phyloP scores from a whole-genome alignment of 495 filamentous ascomycete species.

The Astrothelium subdiscretum region DNA sequence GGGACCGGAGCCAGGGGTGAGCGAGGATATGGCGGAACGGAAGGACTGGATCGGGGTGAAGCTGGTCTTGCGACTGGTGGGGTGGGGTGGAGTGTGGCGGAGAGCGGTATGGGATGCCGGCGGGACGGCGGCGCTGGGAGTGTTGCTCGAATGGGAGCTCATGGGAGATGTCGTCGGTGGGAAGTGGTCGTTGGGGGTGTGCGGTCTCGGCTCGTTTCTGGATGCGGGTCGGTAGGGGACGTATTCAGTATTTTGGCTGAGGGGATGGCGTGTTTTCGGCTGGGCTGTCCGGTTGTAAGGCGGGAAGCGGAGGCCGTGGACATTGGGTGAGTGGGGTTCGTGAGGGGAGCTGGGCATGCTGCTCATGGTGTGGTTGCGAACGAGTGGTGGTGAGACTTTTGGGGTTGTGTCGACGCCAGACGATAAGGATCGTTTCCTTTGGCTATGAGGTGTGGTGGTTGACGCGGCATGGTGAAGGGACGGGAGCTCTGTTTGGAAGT shows the following conservation, averaged over 20 bases:
- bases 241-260: background rate
- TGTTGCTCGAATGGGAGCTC: background rate
- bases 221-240: background rate
- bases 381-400: conserved; percentile 28
- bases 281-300: background rate
- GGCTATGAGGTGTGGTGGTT: background rate
- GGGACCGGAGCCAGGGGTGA: background rate
- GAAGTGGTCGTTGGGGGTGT: background rate
- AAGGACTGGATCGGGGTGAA: background rate
- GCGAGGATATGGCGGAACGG: background rate
- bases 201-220: background rate
- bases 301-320: background rate
- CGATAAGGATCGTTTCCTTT: background rate
- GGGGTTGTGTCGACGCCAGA: background rate
- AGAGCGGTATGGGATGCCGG: background rate
- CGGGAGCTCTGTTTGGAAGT: background rate
- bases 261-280: background rate
- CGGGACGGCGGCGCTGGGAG: background rate
- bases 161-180: background rate
- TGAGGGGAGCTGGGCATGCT: conserved; percentile 8
- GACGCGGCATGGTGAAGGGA: background rate
- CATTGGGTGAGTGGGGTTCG: background rate
- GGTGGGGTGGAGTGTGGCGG: background rate
- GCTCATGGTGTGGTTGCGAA: conserved; percentile 45
- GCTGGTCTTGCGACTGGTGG: background rate